Evolutionary conservation across 164 flowering plant genomes (phyloP), one percentile per base, ranked within the genome.

Genomic region (Dillenia turbinata): DNA sequence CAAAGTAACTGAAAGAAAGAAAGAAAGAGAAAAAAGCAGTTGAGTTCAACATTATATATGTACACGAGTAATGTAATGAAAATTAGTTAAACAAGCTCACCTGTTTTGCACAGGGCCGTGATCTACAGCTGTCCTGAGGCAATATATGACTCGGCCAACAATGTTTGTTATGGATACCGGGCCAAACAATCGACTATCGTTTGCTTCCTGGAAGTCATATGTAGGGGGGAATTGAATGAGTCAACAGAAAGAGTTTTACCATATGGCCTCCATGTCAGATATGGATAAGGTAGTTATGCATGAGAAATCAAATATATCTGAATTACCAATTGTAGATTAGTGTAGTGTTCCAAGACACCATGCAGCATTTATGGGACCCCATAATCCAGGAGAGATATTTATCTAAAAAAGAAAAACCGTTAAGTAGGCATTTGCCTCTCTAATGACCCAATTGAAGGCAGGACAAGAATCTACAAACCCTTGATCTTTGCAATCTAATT

Each of bases 81-180:
- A 12, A 13, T 65, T 44, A 12, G 46, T 56, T 9, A 45, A 11
- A 53, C 60, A 12, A 44, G 56, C 68, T 71, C 44, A 86, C 99
- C 97, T 91, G 73, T 94, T 94, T 69, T 77, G 81, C 47, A 94
- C 89, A 14, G 96, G 96, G 33, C 97, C 96, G 72, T 94, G 99
- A 79, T 94, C 99, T 12, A 88, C 88, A 54, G 96, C 90, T 12
- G 77, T 77, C 65, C 81, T 76, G 73, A 94, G 71, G 65, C 81
- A 83, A 77, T 94, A 94, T 69, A 91, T 77, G 64, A 71, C 97
- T 76, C 99, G 80, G 17, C 99, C 99, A 46, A 94, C 73, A 49
- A 94, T 89, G 67, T 80, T 67, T 14, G 78, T 61, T 86, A 85
- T 83, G 14, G 85, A 68, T 66, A 91, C 77, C 2, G 99, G 99